phyloP scores from a whole-genome alignment of 495 filamentous ascomycete species.

The Podospora tetraspora region DNA sequence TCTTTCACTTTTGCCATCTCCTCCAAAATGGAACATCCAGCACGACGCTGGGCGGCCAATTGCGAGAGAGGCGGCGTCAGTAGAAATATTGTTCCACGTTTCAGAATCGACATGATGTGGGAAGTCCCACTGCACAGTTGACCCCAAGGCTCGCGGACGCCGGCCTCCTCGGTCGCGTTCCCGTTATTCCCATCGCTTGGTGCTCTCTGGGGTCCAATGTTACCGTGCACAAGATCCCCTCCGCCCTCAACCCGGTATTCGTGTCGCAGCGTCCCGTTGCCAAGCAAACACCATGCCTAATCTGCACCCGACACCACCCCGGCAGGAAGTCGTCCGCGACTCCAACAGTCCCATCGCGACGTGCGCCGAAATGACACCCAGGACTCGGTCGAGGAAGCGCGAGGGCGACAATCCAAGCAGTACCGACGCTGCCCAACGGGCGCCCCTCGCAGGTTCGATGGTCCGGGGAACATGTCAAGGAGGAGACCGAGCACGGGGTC shows the following conservation, averaged over 20 bases:
- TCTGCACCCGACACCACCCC: background rate
- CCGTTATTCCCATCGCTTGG: background rate
- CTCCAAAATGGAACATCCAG: constrained; percentile 20
- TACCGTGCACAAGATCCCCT: background rate
- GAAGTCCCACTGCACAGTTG: background rate
- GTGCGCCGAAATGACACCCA: background rate
- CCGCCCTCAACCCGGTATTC: background rate
- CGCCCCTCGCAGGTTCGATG: background rate
- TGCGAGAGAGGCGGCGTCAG: background rate
- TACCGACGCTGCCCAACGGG: background rate
- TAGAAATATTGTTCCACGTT: background rate
- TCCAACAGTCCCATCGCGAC: background rate
- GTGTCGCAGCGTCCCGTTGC: background rate
- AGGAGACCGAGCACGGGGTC: background rate
- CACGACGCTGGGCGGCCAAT: background rate
- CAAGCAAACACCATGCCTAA: background rate
- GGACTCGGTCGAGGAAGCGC: background rate
- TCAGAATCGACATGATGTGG: background rate
- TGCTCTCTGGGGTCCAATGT: background rate
- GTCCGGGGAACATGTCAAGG: background rate
- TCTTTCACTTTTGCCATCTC: constrained; percentile 36
- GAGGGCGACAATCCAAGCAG: background rate
- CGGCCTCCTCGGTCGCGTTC: background rate
- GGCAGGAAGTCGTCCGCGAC: background rate
- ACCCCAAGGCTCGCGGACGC: background rate